Evolutionary conservation across 129 eudicot species (phyloP).

Genomic region (Flaveria brownii): DNA sequence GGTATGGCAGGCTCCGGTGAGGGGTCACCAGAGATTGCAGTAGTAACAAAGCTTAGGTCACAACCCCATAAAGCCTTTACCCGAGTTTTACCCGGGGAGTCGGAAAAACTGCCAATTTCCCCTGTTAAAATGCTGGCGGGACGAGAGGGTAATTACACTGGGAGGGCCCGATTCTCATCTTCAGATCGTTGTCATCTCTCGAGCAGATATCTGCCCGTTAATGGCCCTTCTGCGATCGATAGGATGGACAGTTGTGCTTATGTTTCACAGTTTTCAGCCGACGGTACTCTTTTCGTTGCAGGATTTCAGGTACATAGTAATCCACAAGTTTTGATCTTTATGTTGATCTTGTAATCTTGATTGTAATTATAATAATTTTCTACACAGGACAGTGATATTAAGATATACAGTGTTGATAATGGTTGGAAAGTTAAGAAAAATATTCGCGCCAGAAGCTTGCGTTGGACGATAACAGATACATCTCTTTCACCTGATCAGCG

Average conservation of each 20-base stretch:
- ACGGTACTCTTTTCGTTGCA: constrained; percentile 85
- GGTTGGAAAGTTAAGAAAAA: constrained; percentile 83
- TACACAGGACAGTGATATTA: constrained; percentile 75
- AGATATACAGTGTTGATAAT: constrained; percentile 63
- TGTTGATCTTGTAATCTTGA: neutral
- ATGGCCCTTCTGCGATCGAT: constrained; percentile 66
- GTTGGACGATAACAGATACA: constrained; percentile 92
- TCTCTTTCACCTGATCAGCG: constrained; percentile 93
- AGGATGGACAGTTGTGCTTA: constrained; percentile 69
- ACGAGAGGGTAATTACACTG: constrained; percentile 70
- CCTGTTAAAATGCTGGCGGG: constrained; percentile 74
- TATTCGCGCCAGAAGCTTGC: constrained; percentile 76
- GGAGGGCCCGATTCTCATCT: constrained; percentile 68
- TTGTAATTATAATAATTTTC: neutral
- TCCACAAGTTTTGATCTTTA: neutral
- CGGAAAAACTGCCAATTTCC: constrained; percentile 48
- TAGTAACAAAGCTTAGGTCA: constrained; percentile 57
- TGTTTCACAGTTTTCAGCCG: constrained; percentile 82
- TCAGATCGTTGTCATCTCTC: constrained; percentile 78
- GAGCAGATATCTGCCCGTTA: constrained; percentile 71
- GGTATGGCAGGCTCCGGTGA: constrained; percentile 31
- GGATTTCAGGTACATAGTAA: constrained; percentile 70
- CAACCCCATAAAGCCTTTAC: constrained; percentile 54
- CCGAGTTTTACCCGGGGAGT: constrained; percentile 49
- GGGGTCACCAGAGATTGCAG: constrained; percentile 55